These are phyloP conservation scores for Lolium multiflorum DNA, from an alignment of 176 grass and related monocot genomes.

Conservation along the genomic window DNA sequence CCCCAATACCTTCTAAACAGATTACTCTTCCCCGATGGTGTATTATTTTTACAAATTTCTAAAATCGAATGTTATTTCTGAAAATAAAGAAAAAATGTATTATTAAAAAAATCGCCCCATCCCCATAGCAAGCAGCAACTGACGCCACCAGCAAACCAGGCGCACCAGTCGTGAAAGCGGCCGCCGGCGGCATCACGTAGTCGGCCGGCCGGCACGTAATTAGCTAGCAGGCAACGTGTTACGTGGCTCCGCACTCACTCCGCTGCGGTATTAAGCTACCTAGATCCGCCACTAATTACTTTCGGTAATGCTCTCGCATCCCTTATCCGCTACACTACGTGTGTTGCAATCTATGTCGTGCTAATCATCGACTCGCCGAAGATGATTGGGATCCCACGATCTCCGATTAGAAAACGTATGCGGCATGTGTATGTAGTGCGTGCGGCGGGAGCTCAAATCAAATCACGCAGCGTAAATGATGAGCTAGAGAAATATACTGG, in stretches of 20 bases:
- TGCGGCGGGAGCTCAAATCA: neutral
- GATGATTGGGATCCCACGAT: conserved; percentile 18
- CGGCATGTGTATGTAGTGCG: neutral
- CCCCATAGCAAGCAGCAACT: conserved; percentile 17
- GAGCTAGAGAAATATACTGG: too few relatives aligned
- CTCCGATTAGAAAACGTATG: conserved; percentile 22
- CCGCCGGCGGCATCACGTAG: conserved; percentile 16
- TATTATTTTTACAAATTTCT: too few relatives aligned
- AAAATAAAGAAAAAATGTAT: too few relatives aligned
- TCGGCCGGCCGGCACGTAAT: neutral
- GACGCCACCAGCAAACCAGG: conserved; percentile 47
- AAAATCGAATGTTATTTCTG: too few relatives aligned
- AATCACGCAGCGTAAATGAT: too few relatives aligned
- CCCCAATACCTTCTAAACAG: too few relatives aligned
- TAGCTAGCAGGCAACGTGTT: neutral
- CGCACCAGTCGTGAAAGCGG: conserved; percentile 44
- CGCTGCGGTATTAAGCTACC: neutral
- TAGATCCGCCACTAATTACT: neutral
- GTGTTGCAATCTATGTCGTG: conserved; percentile 14
- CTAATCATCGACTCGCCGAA: neutral
- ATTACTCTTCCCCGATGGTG: too few relatives aligned
- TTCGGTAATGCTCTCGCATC: neutral
- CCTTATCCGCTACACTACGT: conserved; percentile 28
- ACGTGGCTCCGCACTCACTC: conserved; percentile 11
- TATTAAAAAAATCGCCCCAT: too few relatives aligned